Base-by-base conservation (phyloP, 768 basidiomycete species). In the Mycena rebaudengoi region DNA sequence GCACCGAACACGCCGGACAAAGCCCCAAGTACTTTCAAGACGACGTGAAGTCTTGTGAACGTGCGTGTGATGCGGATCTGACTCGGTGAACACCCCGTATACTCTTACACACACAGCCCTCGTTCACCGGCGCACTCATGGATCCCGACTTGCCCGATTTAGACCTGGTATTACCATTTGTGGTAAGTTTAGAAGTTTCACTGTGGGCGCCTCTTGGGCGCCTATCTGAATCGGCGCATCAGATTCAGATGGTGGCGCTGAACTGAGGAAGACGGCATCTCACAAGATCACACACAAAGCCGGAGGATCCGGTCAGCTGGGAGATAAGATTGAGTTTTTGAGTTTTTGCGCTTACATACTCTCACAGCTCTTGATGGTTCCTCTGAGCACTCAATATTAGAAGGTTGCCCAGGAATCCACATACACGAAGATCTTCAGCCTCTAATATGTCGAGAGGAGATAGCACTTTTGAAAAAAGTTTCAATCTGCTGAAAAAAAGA, bases 301-400 rank as follows among this genome's bases (percentile, higher is more conserved):
- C n/a, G n/a, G n/a, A n/a, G n/a, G n/a, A n/a, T n/a, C n/a, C n/a
- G 5, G 16, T 35, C 7, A 12, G 28, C 28, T 43, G 40, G n/a
- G 43, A 41, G 53, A 55, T 62, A 37, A 64, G 62, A 64, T 64
- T 58, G 43, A 23, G 50, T 64, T 64, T 63, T 64, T 51, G 20
- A 53, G 55, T 64, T 57, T 39, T 14, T 8, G 53, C 53, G 43
- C 60, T 20, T 7, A 41, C 18, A 18, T 10, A 10, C 35, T 10
- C 18, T 10, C 35, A 37, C 35, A 37, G 35, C n/a, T n/a, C 46
- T 7, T 61, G 52, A 54, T 62, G 20, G 60, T 62, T 30, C 60
- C 60, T 54, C n/a, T n/a, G n/a, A n/a, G n/a, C n/a, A n/a, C n/a
- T 33, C 28, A 4, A 20, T 18, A 43, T 13, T 14, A 43, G 5